Evolutionary conservation across 1,284 basidiomycete species (phyloP).

Genomic region (Pholiota adiposa): DNA sequence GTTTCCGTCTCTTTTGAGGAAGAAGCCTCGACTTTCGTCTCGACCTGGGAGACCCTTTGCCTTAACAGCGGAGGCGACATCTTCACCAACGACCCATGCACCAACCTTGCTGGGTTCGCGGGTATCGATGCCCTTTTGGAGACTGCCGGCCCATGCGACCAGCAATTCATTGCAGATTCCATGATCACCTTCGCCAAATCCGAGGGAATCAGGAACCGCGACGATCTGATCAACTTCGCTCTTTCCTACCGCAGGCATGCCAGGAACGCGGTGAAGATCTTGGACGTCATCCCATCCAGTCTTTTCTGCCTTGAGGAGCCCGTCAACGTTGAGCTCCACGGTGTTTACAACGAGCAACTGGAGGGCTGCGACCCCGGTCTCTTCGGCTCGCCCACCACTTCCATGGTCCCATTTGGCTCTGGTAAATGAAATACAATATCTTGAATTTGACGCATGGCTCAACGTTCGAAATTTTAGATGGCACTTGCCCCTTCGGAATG

Average conservation of each 20-base stretch:
- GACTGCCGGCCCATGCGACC: constrained; percentile 48
- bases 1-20: constrained; percentile 22
- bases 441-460: neutral
- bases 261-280: constrained; percentile 43
- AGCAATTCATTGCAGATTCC: constrained; percentile 49
- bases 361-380: constrained; percentile 42
- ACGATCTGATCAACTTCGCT: constrained; percentile 45
- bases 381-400: constrained; percentile 37
- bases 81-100: constrained; percentile 43
- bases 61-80: constrained; percentile 42
- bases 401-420: constrained; percentile 39
- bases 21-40: constrained; percentile 21
- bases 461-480: constrained; percentile 28
- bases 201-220: constrained; percentile 40
- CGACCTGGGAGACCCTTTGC: constrained; percentile 42
- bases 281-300: constrained; percentile 43
- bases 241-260: constrained; percentile 44
- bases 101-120: constrained; percentile 40
- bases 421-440: constrained; percentile 25
- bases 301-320: constrained; percentile 45
- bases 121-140: constrained; percentile 47
- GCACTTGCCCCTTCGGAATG: constrained; percentile 44
- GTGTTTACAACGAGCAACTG: constrained; percentile 46
- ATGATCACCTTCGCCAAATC: constrained; percentile 55
- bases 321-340: constrained; percentile 42